Evolutionary conservation across 129 eudicot species (phyloP).

Genomic region (Apium graveolens): DNA sequence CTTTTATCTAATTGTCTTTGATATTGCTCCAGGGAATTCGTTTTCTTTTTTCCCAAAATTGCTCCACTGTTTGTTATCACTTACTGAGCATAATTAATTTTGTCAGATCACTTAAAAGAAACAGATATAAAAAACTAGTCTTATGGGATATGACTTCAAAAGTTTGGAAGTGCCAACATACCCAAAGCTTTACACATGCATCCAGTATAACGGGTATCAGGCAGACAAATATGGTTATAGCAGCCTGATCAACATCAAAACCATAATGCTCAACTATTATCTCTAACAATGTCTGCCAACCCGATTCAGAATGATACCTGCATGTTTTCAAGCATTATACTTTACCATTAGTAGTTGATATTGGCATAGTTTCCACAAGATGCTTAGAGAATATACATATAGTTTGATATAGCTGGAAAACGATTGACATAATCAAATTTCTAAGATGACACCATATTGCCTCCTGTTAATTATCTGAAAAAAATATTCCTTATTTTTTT

Average conservation of each 20-base stretch:
- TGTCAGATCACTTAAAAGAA: background rate
- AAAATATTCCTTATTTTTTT: background rate
- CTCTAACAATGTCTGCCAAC: slow-evolving; percentile 88
- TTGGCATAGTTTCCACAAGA: background rate
- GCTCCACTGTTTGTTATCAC: background rate
- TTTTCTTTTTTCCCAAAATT: background rate
- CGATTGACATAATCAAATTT: background rate
- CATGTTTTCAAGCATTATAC: slow-evolving; percentile 18
- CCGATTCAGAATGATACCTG: slow-evolving; percentile 96
- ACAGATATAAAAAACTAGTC: background rate
- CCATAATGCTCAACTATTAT: slow-evolving; percentile 85
- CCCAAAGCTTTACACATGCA: slow-evolving; percentile 97
- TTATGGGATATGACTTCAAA: background rate
- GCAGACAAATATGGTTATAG: slow-evolving; percentile 69
- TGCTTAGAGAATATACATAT: background rate
- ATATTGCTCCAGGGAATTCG: background rate
- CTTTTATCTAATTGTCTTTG: background rate
- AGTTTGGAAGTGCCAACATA: slow-evolving; percentile 26
- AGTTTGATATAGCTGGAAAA: background rate
- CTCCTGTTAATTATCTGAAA: background rate
- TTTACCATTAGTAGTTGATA: slow-evolving; percentile 5
- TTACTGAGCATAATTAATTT: background rate
- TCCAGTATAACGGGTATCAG: slow-evolving; percentile 73
- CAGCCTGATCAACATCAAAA: slow-evolving; percentile 72
- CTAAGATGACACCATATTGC: background rate